Evolutionary conservation across 129 eudicot species (phyloP), one percentile per base, ranked within the genome.

Genomic region (Escallonia rubra): DNA sequence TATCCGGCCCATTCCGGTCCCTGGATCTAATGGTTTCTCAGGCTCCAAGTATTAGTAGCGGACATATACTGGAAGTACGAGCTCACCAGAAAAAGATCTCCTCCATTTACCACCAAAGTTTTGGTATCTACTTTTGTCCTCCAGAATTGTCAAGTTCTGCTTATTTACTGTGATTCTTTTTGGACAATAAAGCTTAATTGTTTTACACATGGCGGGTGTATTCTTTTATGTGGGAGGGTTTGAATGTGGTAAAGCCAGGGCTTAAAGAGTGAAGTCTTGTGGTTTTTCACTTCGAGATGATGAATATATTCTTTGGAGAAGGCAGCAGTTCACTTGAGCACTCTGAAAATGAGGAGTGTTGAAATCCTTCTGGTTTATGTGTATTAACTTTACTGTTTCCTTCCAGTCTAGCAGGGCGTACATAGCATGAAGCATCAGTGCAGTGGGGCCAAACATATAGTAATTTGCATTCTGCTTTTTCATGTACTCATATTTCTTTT

Each of bases 21-120:
- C 83, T 2, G 92, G 86, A 51, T 44, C 87, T 11, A 81, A 83
- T 64, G 82, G 81, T 54, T 81, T 79, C 57, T 62, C 78, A 9
- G 80, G 79, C 71, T 73, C 88, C 70, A 87, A 91, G 69, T 83
- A 23, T 23, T 23, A 23, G 34, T 1, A 23, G 34, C 34, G 34
- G 34, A 23, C 34, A 23, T 23, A 23, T 23, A 23, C 1, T 23
- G 34, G 34, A 23, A 23, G 34, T 1, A 23, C 1, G 34, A 23
- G 34, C 34, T 23, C 34, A 23, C 34, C 34, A 23, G n/a, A 23
- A 0, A 23, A 23, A 23, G 34, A 23, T 46, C 50, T 57, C 14
- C 7, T 50, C 14, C 12, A 70, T 58, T 67, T 55, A 52, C 64
- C 73, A 44, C 55, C 72, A 70, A 68, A 66, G 72, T 82, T 78